Conservation (phyloP, 1,284 basidiomycete genomes). For the Ceraceosorus bombacis region DNA sequence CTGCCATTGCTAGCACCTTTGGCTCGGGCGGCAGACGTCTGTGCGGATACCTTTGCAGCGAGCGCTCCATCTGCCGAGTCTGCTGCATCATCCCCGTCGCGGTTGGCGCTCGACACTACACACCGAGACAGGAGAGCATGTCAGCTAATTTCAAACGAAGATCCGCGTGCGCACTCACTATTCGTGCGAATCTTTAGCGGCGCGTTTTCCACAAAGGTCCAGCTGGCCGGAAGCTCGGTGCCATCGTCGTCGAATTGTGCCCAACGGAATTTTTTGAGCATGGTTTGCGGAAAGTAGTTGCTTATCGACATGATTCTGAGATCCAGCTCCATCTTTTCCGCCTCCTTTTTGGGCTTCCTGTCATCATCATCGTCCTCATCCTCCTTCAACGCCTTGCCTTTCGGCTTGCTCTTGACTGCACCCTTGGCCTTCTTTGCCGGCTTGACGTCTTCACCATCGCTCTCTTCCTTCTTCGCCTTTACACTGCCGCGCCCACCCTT, state of each 20-base stretch:
- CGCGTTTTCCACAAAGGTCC: slow-evolving; percentile 43
- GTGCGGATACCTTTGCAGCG: not conserved
- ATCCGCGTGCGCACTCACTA: not conserved
- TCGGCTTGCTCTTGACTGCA: slow-evolving; percentile 15
- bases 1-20: not conserved
- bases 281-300: slow-evolving; percentile 43
- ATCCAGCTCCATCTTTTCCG: slow-evolving; percentile 45
- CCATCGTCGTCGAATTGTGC: slow-evolving; percentile 15
- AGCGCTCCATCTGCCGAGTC: slow-evolving; percentile 3
- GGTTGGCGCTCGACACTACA: not conserved
- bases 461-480: slow-evolving; percentile 25
- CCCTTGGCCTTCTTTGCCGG: slow-evolving; percentile 18
- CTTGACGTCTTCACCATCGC: slow-evolving; percentile 19
- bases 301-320: slow-evolving; percentile 39
- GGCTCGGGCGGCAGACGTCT: not conserved
- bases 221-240: slow-evolving; percentile 9
- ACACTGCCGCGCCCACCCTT: slow-evolving; percentile 5
- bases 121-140: not conserved
- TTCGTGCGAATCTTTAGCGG: slow-evolving; percentile 36
- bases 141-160: not conserved
- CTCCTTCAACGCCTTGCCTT: slow-evolving; percentile 8
- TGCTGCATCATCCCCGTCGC: not conserved
- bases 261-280: slow-evolving; percentile 48
- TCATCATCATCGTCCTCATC: slow-evolving; percentile 23
- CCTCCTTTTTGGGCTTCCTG: slow-evolving; percentile 25